Evolutionary conservation across 2,329 filamentous ascomycete genomes (phyloP).

Genomic region (Aspergillus pseudoviridinutans): DNA sequence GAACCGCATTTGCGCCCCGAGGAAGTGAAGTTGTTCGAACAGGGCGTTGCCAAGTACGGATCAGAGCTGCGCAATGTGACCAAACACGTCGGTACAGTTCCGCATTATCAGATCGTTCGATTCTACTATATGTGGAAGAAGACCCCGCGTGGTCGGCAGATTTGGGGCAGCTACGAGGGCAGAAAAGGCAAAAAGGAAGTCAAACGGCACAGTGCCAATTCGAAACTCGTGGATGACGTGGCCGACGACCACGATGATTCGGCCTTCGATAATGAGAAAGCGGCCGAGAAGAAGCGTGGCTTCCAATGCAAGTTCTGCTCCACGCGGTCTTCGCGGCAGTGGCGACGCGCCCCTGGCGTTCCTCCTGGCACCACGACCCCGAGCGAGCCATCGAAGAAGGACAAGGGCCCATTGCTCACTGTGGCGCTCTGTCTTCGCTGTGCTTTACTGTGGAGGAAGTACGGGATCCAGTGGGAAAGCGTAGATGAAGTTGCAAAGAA

Average conservation of each 20-base stretch:
- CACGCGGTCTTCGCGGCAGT: conserved; percentile 76
- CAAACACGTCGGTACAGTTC: conserved; percentile 74
- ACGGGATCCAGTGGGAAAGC: conserved; percentile 93
- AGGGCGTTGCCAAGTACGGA: conserved; percentile 82
- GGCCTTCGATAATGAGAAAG: conserved; percentile 88
- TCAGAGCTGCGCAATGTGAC: conserved; percentile 83
- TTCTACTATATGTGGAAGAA: conserved; percentile 99
- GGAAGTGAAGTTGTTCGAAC: conserved; percentile 87
- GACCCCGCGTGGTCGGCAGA: conserved; percentile 73
- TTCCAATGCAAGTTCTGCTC: conserved; percentile 95
- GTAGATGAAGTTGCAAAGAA: conserved; percentile 88
- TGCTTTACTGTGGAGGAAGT: conserved; percentile 89
- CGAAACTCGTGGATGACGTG: conserved; percentile 84
- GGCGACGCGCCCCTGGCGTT: conserved; percentile 81
- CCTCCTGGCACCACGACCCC: conserved; percentile 66
- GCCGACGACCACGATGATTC: conserved; percentile 92
- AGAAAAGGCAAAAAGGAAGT: conserved; percentile 87
- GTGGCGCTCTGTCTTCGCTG: conserved; percentile 86
- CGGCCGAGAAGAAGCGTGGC: conserved; percentile 68
- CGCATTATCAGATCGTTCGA: conserved; percentile 75
- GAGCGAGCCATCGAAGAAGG: conserved; percentile 63
- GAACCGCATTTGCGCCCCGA: conserved; percentile 75
- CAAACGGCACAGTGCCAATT: conserved; percentile 58
- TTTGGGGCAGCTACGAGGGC: conserved; percentile 86
- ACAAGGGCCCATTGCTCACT: conserved; percentile 70